Conservation (phyloP, 1,139 yeast genomes). For the Magnusiomyces sp. region DNA sequence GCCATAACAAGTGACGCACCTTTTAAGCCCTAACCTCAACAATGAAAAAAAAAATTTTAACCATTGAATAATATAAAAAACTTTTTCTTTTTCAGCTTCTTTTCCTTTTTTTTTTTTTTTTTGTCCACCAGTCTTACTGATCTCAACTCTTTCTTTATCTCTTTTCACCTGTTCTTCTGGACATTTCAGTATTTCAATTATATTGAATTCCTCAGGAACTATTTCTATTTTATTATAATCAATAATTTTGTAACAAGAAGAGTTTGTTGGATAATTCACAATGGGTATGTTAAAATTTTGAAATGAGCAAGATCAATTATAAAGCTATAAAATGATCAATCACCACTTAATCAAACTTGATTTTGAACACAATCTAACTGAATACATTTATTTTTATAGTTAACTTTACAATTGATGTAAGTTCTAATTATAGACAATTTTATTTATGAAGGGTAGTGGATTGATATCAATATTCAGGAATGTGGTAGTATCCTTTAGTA, state of each 20-base stretch:
- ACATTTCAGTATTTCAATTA: too few species aligned
- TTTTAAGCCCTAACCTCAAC: not conserved
- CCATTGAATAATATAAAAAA: not conserved
- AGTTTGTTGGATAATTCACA: constrained; percentile 1
- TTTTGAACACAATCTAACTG: not conserved
- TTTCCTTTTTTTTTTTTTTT: not conserved
- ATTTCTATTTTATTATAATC: too few species aligned
- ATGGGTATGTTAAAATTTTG: constrained; percentile 4
- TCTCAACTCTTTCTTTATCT: not conserved
- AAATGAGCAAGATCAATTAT: not conserved
- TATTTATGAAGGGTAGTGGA: too few species aligned
- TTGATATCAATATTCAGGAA: too few species aligned
- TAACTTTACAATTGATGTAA: constrained; percentile 5
- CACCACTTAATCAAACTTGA: not conserved
- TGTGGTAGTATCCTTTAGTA: too few species aligned
- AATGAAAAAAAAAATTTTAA: not conserved
- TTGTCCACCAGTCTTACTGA: constrained; percentile 2
- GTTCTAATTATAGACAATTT: not conserved
- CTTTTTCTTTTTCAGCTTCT: not conserved
- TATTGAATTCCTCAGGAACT: too few species aligned
- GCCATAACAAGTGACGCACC: not conserved
- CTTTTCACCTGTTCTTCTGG: not conserved
- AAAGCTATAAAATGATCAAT: too few species aligned
- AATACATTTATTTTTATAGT: not conserved
- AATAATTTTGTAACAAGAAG: too few species aligned